Evolutionary conservation across 176 grass and related monocot genomes (phyloP).

Genomic region (Oryza nivara): DNA sequence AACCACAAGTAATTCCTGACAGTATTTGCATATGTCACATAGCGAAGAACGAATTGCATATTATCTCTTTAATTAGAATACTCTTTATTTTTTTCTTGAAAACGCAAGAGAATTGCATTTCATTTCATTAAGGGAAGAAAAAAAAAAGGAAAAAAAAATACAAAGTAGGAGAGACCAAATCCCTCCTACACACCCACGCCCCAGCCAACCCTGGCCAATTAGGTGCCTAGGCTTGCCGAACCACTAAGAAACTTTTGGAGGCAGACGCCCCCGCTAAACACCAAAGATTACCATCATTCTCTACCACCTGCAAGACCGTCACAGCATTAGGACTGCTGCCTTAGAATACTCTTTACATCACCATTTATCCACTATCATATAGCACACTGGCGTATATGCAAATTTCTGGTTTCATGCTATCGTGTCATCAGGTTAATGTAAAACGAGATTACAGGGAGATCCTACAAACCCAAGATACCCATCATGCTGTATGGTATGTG

Average conservation of each 20-base stretch:
- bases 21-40: neutral
- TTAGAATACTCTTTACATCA: neutral
- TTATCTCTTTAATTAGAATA: neutral
- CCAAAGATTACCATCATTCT: too few species aligned
- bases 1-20: neutral
- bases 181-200: too few species aligned
- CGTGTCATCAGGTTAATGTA: slow-evolving; percentile 42
- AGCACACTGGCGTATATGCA: slow-evolving; percentile 1
- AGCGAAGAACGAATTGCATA: neutral
- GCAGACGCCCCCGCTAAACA: too few species aligned
- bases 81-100: neutral
- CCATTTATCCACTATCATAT: neutral
- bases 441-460: slow-evolving; percentile 46
- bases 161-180: too few species aligned
- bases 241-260: too few species aligned
- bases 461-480: slow-evolving; percentile 34
- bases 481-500: slow-evolving; percentile 59
- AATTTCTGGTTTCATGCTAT: slow-evolving; percentile 11
- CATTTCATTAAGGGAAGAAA: too few species aligned
- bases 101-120: too few species aligned
- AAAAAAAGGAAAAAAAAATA: too few species aligned
- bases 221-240: too few species aligned
- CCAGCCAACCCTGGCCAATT: too few species aligned
- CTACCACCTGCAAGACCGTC: too few species aligned
- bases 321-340: too few species aligned